A percentile compares a stretch with the other conserved stretches of the same genome.
These are phyloP conservation scores for Datisca glomerata DNA, from an alignment of 306 rosid genomes.

Conservation along the genomic window DNA sequence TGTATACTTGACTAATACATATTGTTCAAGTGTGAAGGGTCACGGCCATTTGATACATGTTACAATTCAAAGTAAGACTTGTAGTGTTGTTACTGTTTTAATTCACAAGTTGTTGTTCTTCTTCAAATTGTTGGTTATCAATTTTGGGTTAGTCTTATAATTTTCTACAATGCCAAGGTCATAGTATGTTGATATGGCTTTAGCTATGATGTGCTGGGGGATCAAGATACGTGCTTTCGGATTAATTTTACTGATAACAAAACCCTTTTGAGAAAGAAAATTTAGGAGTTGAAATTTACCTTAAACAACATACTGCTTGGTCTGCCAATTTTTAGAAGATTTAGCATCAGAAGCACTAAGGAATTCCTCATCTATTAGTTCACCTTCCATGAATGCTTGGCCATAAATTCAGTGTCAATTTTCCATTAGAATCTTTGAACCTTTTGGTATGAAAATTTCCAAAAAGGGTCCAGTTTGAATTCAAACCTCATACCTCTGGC, in stretches of 20 bases:
- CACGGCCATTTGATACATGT: constrained; percentile 85
- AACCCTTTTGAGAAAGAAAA: not conserved
- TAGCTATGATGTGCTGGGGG: constrained; percentile 37
- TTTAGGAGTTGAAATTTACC: constrained; percentile 25
- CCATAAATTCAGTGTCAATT: constrained; percentile 17
- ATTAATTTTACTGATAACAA: no score
- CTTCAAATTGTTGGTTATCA: no score
- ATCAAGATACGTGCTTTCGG: constrained; percentile 36
- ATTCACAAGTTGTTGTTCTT: no score
- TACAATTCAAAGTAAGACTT: no score
- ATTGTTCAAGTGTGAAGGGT: constrained; percentile 73
- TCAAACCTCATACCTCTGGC: constrained; percentile 34
- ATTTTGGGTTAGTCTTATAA: no score
- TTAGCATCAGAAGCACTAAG: constrained; percentile 30
- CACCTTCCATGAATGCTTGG: constrained; percentile 37
- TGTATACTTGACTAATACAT: constrained; percentile 57
- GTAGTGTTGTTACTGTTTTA: no score
- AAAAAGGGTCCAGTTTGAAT: constrained; percentile 1
- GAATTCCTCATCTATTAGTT: constrained; percentile 30
- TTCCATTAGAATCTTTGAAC: constrained; percentile 5
- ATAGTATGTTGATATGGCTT: constrained; percentile 45
- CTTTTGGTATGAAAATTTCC: no score
- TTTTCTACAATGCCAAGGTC: no score
- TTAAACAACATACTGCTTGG: constrained; percentile 77
- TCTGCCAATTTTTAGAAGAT: constrained; percentile 38